Evolutionary conservation across 345 rosid genomes (phyloP), one percentile per base, ranked within the genome.

Genomic region (Ricinus communis): DNA sequence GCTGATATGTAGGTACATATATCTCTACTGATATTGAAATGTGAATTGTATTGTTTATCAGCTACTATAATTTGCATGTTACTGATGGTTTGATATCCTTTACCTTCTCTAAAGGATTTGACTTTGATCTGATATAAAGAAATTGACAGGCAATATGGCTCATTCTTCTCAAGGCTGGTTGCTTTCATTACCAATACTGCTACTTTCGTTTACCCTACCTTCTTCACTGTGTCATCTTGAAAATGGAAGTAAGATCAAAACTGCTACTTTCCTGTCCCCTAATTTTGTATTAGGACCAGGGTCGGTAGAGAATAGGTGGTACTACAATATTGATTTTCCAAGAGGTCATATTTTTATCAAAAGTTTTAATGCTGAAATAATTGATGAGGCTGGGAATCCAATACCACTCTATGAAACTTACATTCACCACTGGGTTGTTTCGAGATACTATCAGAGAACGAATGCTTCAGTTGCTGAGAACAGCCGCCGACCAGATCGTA

Each of bases 381-480:
- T 94, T 25, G 97, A 90, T 31, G 91, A 82, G 68, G 77, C 82
- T 0, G 96, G 96, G 40, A 83, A 86, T 21, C 78, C 93, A 0
- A 62, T 91, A 38, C 91, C 97, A 28, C 88, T 91, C 51, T 87
- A 88, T 7, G 91, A 94, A 73, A 90, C 98, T 24, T 94, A 94
- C 77, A 90, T 94, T 51, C 98, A 94, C 70, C 98, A 91, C 68
- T 94, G 98, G 98, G 55, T 83, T 38, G 80, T 94, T 16, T 67
- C 4, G n/a, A 90, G 80, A 3, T 86, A 86, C 80, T 78, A 83
- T 66, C 80, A 43, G 5, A 86, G 74, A 30, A 69, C 15, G 41
- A 83, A 75, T 40, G 70, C 70, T 21, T 43, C 73, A 55, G 61
- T 65, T 41, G 33, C 59, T 1, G 73, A 76, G 12, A 24, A 52